These are phyloP conservation scores for Tilletia setariae DNA, from an alignment of 1,284 basidiomycete genomes.

Conservation along the genomic window DNA sequence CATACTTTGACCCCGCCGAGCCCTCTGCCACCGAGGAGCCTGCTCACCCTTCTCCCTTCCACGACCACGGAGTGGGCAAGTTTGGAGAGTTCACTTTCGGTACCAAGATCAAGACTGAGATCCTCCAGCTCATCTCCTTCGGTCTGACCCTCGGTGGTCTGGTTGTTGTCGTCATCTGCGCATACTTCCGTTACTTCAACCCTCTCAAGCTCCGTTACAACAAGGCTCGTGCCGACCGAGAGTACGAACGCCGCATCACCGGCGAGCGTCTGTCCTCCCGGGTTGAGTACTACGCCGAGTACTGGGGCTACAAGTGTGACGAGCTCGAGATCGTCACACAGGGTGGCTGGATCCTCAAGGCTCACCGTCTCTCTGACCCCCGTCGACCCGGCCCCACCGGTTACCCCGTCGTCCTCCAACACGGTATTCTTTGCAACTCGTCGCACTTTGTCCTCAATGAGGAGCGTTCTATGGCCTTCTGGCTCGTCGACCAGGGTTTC, in stretches of 20 bases:
- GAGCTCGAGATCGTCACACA: constrained; percentile 51
- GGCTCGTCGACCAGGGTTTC: constrained; percentile 53
- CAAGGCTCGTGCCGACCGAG: constrained; percentile 42
- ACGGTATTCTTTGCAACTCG: constrained; percentile 53
- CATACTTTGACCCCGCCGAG: constrained; percentile 13
- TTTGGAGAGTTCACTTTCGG: constrained; percentile 40
- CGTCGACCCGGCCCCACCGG: constrained; percentile 44
- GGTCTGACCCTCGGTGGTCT: constrained; percentile 31
- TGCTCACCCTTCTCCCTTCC: constrained; percentile 30
- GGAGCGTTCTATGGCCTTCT: constrained; percentile 52
- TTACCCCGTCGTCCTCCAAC: constrained; percentile 52
- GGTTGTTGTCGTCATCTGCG: constrained; percentile 32
- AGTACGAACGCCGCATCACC: constrained; percentile 52
- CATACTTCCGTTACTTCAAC: constrained; percentile 46
- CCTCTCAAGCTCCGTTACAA: constrained; percentile 45
- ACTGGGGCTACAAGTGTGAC: constrained; percentile 55
- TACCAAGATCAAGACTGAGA: constrained; percentile 34
- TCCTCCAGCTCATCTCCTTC: constrained; percentile 46
- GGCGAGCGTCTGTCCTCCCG: constrained; percentile 48
- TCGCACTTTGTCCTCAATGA: constrained; percentile 50
- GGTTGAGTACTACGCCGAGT: constrained; percentile 51
- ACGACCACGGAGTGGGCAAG: constrained; percentile 48
- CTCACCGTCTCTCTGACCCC: constrained; percentile 52
- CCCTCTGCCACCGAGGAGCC: not conserved
- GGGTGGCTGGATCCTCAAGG: constrained; percentile 53